Base-by-base conservation (phyloP, 208 protist genomes). In the Acanthamoeba royreba region DNA sequence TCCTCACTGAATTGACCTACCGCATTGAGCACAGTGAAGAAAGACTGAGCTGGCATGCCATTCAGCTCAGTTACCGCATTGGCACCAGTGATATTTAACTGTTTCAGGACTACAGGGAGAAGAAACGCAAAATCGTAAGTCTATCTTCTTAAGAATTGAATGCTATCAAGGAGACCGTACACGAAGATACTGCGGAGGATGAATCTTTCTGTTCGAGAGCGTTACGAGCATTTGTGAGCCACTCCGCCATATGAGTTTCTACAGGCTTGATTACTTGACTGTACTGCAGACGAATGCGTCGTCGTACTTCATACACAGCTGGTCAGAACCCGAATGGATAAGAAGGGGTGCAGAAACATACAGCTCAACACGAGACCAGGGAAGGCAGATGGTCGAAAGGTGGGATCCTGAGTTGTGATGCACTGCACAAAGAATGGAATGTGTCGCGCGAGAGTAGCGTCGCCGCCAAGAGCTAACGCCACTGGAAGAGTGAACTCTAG, bases 1-100 rank as follows among this genome's bases (percentile, higher is more conserved):
- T 95, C 94, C 25, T 95, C 94, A 31, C 85, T 94, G 52, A 89
- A 95, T 22, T 52, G 38, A 38, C 79, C 40, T 35, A 89, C 53
- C 66, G 77, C 86, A 52, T 95, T 95, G 46, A 95, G 66, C n/a
- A 95, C 94, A 43, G 94, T 95, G 83, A 95, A 95, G 49, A 95
- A 95, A 43, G 92, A 92, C 40, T 94, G 92, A 8, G 94, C 69
- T 7, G 90, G 66, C 43, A 89, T 93, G 38, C 94, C 94, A 89
- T 95, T 89, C 9, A 95, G 43, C 79, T 95, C 94, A 22, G 94
- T 95, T 31, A 95, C 94, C 40, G 90, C 91, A 85, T 49, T 40
- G 46, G 89, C 79, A 52, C 49, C 33, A 15, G 77, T 58, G 4
- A 40, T 91, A 46, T 55, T 91, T 58, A 89, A 72, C 92, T 92